Evolutionary conservation across 345 rosid species (phyloP).

Genomic region (Aurinia saxatilis): DNA sequence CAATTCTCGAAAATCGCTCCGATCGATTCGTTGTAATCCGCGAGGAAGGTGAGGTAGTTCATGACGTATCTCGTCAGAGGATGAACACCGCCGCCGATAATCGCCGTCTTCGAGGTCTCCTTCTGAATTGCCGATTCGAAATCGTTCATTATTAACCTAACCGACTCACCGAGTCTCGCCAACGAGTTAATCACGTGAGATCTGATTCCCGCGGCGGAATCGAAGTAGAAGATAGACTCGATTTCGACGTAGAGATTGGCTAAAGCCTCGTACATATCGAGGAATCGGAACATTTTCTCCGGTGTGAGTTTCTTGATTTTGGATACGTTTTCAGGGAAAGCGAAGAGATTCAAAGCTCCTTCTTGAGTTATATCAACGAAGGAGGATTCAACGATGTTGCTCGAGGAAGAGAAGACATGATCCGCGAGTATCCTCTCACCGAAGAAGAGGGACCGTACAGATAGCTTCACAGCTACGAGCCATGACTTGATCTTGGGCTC

Average conservation of each 20-base stretch:
- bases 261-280: constrained; percentile 66
- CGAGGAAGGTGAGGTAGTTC: constrained; percentile 65
- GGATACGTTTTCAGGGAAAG: constrained; percentile 49
- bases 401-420: constrained; percentile 57
- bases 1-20: constrained; percentile 50
- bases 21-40: constrained; percentile 49
- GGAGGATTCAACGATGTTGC: constrained; percentile 45
- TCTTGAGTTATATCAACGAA: constrained; percentile 67
- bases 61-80: constrained; percentile 72
- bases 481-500: constrained; percentile 58
- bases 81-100: constrained; percentile 72
- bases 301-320: constrained; percentile 47
- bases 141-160: constrained; percentile 39
- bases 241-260: constrained; percentile 51
- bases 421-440: constrained; percentile 78
- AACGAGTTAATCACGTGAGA: constrained; percentile 48
- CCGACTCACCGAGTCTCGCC: constrained; percentile 48
- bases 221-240: constrained; percentile 53
- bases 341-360: constrained; percentile 49
- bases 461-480: constrained; percentile 53
- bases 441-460: constrained; percentile 42
- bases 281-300: constrained; percentile 64
- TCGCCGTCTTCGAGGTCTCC: constrained; percentile 39
- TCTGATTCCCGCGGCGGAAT: constrained; percentile 41
- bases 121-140: constrained; percentile 63